A percentile compares a stretch with the other conserved stretches of the same genome.
phyloP scores from a whole-genome alignment of 2,329 filamentous ascomycete species.

The Drechslerella coelobrocha region DNA sequence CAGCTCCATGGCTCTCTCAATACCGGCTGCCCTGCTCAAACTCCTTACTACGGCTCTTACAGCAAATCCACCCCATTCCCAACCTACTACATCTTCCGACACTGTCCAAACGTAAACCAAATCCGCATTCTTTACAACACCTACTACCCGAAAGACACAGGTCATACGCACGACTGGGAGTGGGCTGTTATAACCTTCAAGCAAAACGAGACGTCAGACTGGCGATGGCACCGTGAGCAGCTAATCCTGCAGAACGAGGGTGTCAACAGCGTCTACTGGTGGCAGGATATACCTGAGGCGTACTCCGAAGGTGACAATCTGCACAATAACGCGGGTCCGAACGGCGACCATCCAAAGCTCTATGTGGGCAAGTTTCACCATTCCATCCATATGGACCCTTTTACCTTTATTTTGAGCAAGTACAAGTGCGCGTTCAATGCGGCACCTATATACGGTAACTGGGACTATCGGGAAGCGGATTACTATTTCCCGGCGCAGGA shows the following conservation, averaged over 20 bases:
- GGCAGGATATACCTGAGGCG: slow-evolving; percentile 40
- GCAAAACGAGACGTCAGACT: slow-evolving; percentile 23
- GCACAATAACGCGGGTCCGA: slow-evolving; percentile 33
- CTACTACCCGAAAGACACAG: slow-evolving; percentile 45
- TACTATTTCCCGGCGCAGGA: slow-evolving; percentile 48
- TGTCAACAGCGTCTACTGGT: slow-evolving; percentile 19
- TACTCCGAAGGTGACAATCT: slow-evolving; percentile 41
- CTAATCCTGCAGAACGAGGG: slow-evolving; percentile 49
- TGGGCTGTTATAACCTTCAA: slow-evolving; percentile 46
- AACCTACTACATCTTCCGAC: slow-evolving; percentile 47
- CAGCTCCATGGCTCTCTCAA: slow-evolving; percentile 42
- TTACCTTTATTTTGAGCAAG: slow-evolving; percentile 30
- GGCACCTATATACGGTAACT: slow-evolving; percentile 39
- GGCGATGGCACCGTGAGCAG: slow-evolving; percentile 44
- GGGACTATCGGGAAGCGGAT: slow-evolving; percentile 43
- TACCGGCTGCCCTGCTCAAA: slow-evolving; percentile 36
- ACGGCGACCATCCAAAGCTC: slow-evolving; percentile 47
- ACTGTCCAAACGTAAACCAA: slow-evolving; percentile 48
- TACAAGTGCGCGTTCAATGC: slow-evolving; percentile 38
- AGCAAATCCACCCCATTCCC: slow-evolving; percentile 46
- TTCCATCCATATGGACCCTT: slow-evolving; percentile 36
- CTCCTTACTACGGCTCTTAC: slow-evolving; percentile 42
- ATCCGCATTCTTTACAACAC: slow-evolving; percentile 43
- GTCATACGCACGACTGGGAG: slow-evolving; percentile 47
- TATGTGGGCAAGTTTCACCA: slow-evolving; percentile 47